phyloP scores from a whole-genome alignment of 192 early-diverging fungal species.

The Dimargaris verticillata region DNA sequence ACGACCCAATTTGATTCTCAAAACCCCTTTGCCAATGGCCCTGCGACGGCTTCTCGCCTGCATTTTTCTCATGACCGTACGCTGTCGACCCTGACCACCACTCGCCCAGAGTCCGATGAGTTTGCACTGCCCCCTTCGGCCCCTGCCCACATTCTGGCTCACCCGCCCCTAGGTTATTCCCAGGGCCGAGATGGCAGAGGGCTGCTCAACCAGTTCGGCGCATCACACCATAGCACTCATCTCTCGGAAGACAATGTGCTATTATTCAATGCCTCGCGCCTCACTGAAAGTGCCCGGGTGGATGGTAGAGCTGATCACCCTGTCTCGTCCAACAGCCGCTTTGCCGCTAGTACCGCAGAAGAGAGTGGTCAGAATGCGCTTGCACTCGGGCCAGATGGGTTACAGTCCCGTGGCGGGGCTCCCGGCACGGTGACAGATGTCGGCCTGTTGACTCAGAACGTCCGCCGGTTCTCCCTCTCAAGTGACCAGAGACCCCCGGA shows the following conservation, averaged over 20 bases:
- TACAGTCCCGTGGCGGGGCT: too few relatives aligned
- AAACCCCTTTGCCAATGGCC: not conserved
- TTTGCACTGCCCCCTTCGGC: constrained; percentile 3
- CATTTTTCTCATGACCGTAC: not conserved
- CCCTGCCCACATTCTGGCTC: not conserved
- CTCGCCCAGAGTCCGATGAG: not conserved
- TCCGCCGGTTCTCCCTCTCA: too few relatives aligned
- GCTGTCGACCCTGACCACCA: not conserved
- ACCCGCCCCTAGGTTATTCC: not conserved
- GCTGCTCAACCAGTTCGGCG: not conserved
- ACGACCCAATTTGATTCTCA: not conserved
- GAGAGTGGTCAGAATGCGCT: too few relatives aligned
- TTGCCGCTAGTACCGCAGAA: too few relatives aligned
- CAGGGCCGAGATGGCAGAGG: not conserved
- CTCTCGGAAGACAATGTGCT: not conserved
- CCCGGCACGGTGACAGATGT: too few relatives aligned
- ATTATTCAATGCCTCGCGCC: too few relatives aligned
- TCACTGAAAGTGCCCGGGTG: too few relatives aligned
- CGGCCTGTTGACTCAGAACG: too few relatives aligned
- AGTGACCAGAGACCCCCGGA: too few relatives aligned
- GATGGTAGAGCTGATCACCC: too few relatives aligned
- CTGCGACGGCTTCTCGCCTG: not conserved
- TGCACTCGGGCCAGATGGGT: too few relatives aligned
- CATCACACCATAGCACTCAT: not conserved
- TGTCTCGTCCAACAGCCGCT: too few relatives aligned